A percentile compares a stretch with the other conserved stretches of the same genome.
Conservation (phyloP, 2,329 filamentous ascomycete species). For the Nemania sp. region DNA sequence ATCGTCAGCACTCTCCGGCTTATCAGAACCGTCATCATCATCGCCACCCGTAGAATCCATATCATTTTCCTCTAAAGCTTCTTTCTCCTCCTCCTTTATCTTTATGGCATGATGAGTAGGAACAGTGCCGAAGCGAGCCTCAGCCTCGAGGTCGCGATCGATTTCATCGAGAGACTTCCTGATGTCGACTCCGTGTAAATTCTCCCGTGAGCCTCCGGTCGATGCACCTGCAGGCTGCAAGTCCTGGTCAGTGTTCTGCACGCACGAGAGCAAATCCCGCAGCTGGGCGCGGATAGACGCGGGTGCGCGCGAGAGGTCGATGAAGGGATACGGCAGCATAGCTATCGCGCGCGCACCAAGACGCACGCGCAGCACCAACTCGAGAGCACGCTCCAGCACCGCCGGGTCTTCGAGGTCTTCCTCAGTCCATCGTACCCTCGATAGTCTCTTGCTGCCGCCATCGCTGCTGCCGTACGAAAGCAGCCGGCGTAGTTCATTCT, state of each 20-base stretch:
- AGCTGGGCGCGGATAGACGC: slow-evolving; percentile 10
- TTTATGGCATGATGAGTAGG: neutral
- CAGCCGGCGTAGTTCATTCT: slow-evolving; percentile 33
- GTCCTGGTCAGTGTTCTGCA: slow-evolving; percentile 23
- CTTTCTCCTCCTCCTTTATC: neutral
- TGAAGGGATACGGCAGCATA: slow-evolving; percentile 36
- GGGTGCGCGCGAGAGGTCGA: slow-evolving; percentile 27
- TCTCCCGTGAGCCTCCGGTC: slow-evolving; percentile 2
- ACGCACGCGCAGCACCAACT: slow-evolving; percentile 34
- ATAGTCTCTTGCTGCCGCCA: neutral
- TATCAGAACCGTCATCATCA: neutral
- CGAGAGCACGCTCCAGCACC: slow-evolving; percentile 35
- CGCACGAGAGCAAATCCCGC: slow-evolving; percentile 10
- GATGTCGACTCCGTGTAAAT: neutral
- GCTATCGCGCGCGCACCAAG: slow-evolving; percentile 28
- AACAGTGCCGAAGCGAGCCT: neutral
- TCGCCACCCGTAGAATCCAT: too few relatives aligned
- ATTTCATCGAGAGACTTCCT: neutral
- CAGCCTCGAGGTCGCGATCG: slow-evolving; percentile 2
- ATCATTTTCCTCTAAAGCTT: neutral
- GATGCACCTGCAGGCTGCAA: neutral
- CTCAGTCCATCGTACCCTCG: slow-evolving; percentile 15
- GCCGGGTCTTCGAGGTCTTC: slow-evolving; percentile 28
- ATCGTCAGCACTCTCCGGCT: neutral
- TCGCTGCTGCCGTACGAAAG: slow-evolving; percentile 27